Conservation (phyloP, 2,329 filamentous ascomycete genomes). For the Colletotrichum karsti region DNA sequence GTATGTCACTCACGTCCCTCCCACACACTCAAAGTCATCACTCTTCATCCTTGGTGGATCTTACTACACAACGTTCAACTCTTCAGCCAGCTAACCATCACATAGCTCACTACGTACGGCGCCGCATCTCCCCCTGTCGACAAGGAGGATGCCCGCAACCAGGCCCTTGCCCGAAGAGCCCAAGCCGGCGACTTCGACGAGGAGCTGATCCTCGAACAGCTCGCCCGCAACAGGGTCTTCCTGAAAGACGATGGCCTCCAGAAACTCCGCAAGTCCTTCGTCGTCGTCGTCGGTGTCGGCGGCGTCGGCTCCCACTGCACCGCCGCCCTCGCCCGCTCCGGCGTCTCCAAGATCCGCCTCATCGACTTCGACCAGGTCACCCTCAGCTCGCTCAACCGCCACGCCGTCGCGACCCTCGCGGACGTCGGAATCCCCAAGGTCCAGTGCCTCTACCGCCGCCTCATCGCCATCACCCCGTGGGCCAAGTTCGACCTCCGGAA, state of each 20-base stretch:
- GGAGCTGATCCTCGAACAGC: slow-evolving; percentile 91
- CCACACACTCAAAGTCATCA: too few relatives aligned
- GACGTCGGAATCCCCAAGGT: slow-evolving; percentile 96
- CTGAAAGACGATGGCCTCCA: slow-evolving; percentile 82
- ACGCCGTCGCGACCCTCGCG: slow-evolving; percentile 91
- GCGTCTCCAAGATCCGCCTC: slow-evolving; percentile 85
- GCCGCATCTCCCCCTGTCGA: slow-evolving; percentile 59
- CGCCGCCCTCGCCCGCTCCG: slow-evolving; percentile 86
- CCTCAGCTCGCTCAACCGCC: slow-evolving; percentile 91
- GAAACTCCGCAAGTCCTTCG: slow-evolving; percentile 82
- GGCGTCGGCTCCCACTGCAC: slow-evolving; percentile 94
- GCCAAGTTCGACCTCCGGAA: slow-evolving; percentile 86
- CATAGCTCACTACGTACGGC: slow-evolving; percentile 69
- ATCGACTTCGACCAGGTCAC: slow-evolving; percentile 99
- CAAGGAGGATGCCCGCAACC: slow-evolving; percentile 69
- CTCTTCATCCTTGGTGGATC: neutral
- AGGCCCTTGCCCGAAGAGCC: slow-evolving; percentile 65
- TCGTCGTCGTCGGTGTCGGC: slow-evolving; percentile 91
- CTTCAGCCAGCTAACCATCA: slow-evolving; percentile 35
- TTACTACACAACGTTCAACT: too few relatives aligned
- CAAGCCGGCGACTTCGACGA: slow-evolving; percentile 72
- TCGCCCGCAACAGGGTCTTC: slow-evolving; percentile 93
- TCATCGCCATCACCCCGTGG: slow-evolving; percentile 93
- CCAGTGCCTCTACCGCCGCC: slow-evolving; percentile 78
- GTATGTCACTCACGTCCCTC: too few relatives aligned